Percentiles rank a stretch among this genome's conserved stretches.
These are phyloP conservation scores for Paspalum vaginatum DNA, from an alignment of 176 grass and related monocot species.

Conservation along the genomic window DNA sequence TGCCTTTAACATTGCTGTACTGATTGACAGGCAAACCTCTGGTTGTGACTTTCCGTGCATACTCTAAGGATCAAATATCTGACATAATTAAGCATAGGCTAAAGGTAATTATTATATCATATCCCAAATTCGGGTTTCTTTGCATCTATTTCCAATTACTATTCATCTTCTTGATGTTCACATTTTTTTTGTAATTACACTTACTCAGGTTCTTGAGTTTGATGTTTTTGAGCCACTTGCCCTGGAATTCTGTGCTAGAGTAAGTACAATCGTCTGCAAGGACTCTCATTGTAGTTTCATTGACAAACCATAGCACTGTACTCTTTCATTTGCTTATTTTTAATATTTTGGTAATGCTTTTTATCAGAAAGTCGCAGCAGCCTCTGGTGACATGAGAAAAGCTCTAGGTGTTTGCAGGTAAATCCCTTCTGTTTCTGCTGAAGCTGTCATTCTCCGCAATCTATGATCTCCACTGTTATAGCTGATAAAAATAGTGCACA, in stretches of 20 bases:
- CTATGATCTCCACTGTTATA: constrained; percentile 1
- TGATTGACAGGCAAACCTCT: constrained; percentile 78
- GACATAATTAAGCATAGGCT: constrained; percentile 84
- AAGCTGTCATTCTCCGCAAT: constrained; percentile 7
- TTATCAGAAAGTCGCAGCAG: constrained; percentile 83
- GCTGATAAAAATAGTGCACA: background rate
- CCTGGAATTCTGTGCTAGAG: constrained; percentile 89
- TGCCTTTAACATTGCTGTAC: constrained; percentile 13
- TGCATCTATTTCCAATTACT: background rate
- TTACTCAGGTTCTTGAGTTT: constrained; percentile 73
- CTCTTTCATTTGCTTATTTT: background rate
- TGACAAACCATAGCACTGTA: background rate
- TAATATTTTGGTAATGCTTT: constrained; percentile 37
- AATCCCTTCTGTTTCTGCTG: constrained; percentile 20
- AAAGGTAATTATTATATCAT: constrained; percentile 49
- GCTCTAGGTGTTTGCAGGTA: constrained; percentile 94
- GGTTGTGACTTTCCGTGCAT: constrained; percentile 84
- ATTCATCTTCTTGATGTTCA: constrained; percentile 9
- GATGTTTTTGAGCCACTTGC: constrained; percentile 85
- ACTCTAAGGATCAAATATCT: constrained; percentile 89
- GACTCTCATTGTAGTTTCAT: constrained; percentile 6
- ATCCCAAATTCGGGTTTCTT: background rate
- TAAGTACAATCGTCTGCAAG: constrained; percentile 51
- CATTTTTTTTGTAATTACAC: constrained; percentile 24
- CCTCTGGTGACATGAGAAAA: constrained; percentile 96